Conservation (phyloP, 106 monocot genomes). For the Ottelia alismoides region DNA sequence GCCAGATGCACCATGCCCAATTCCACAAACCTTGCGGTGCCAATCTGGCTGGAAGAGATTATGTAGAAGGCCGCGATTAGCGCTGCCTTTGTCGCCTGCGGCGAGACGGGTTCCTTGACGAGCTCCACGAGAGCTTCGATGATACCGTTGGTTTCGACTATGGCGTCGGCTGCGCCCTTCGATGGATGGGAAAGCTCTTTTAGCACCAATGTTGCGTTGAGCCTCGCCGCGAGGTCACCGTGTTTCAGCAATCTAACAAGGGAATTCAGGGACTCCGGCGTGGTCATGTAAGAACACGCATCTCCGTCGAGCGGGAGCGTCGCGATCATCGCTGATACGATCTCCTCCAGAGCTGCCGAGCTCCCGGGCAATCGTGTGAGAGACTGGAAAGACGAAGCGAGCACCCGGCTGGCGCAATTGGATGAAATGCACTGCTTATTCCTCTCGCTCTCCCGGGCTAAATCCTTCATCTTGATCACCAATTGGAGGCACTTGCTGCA, state of each 20-base stretch:
- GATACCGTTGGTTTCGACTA: conserved; percentile 9
- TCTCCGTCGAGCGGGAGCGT: conserved; percentile 31
- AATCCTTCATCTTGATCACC: conserved; percentile 5
- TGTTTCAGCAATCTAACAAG: conserved; percentile 20
- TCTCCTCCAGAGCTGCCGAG: conserved; percentile 19
- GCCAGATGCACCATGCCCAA: conserved; percentile 23
- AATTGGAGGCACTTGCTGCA: not conserved
- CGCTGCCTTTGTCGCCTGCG: conserved; percentile 39
- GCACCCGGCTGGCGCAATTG: conserved; percentile 2
- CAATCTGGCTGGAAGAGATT: not conserved
- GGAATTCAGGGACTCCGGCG: conserved; percentile 21
- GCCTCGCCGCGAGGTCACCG: conserved; percentile 24
- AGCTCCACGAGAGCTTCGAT: conserved; percentile 28
- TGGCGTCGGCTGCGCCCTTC: not conserved
- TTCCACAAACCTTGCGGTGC: conserved; percentile 10
- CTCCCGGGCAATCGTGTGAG: not conserved
- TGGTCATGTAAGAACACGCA: conserved; percentile 4
- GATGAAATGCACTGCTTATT: conserved; percentile 20
- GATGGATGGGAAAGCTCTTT: conserved; percentile 7
- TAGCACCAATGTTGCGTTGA: conserved; percentile 26
- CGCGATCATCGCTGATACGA: conserved; percentile 30
- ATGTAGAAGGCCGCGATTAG: conserved; percentile 17
- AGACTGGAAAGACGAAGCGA: conserved; percentile 7
- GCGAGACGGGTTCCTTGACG: conserved; percentile 42
- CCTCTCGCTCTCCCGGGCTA: conserved; percentile 26